phyloP scores from a whole-genome alignment of 768 basidiomycete species.

The Boletus patriciae region DNA sequence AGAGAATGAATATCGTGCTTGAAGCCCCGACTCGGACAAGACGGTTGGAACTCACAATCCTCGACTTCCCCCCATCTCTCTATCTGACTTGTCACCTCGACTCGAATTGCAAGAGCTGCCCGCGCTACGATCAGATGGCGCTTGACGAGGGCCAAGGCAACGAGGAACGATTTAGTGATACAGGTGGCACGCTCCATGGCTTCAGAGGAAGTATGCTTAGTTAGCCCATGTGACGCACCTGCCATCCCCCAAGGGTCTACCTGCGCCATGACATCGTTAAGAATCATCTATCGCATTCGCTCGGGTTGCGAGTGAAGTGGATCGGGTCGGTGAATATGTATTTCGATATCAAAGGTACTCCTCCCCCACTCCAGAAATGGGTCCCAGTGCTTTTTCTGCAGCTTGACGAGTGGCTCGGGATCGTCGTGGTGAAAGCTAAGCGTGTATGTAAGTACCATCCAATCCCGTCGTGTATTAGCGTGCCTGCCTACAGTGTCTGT shows the following conservation, averaged over 20 bases:
- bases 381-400: conserved; percentile 86
- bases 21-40: too few relatives aligned
- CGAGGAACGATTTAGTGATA: conserved; percentile 86
- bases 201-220: conserved; percentile 30
- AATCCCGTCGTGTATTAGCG: conserved; percentile 13
- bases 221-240: conserved; percentile 51
- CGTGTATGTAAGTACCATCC: not conserved
- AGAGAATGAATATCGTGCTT: too few relatives aligned
- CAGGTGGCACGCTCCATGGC: conserved; percentile 92
- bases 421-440: conserved; percentile 79
- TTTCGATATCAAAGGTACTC: conserved; percentile 61
- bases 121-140: conserved; percentile 76
- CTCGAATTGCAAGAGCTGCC: conserved; percentile 81
- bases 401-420: conserved; percentile 68
- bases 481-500: conserved; percentile 96
- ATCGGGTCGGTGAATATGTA: conserved; percentile 71
- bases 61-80: conserved; percentile 99
- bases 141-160: conserved; percentile 80
- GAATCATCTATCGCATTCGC: conserved; percentile 61
- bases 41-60: conserved; percentile 70
- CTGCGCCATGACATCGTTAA: conserved; percentile 56
- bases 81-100: conserved; percentile 95
- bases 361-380: conserved; percentile 82
- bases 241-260: conserved; percentile 89
- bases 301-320: conserved; percentile 67